A percentile compares a stretch with the other conserved stretches of the same genome.
Conservation (phyloP, 768 basidiomycete genomes). For the Mycena vitilis region DNA sequence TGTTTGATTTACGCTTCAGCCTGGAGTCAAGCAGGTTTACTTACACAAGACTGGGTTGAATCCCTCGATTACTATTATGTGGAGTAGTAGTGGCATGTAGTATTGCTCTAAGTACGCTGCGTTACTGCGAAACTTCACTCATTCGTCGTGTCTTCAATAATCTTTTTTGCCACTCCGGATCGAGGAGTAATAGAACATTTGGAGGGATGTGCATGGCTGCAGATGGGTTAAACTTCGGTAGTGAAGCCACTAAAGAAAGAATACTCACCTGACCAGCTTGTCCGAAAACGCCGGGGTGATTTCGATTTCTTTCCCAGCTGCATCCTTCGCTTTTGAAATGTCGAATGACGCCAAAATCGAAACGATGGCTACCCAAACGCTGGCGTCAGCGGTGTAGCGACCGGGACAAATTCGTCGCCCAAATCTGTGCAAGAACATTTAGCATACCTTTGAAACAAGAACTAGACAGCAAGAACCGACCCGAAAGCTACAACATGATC, state of each 20-base stretch:
- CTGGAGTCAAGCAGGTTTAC: no score
- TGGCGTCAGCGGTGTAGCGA: neutral
- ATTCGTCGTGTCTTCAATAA: neutral
- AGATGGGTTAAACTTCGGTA: no score
- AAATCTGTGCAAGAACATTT: constrained; percentile 1
- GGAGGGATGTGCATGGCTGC: neutral
- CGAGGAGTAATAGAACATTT: constrained; percentile 9
- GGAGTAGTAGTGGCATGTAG: no score
- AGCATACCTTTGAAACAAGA: no score
- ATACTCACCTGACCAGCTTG: constrained; percentile 7
- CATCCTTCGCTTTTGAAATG: constrained; percentile 44
- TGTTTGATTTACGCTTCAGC: no score
- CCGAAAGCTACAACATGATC: neutral
- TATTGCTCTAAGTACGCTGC: no score
- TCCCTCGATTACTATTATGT: no score
- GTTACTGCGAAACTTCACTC: no score
- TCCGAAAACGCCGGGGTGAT: neutral
- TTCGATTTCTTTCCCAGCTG: constrained; percentile 61
- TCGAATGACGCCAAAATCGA: neutral
- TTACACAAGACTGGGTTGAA: no score
- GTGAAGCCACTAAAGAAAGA: no score
- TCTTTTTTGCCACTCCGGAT: neutral
- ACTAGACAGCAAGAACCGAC: neutral
- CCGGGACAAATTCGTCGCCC: constrained; percentile 1
- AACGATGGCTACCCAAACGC: constrained; percentile 3